Evolutionary conservation across 345 rosid species (phyloP), one percentile per base, ranked within the genome.

Genomic region (Nephelium lappaceum): DNA sequence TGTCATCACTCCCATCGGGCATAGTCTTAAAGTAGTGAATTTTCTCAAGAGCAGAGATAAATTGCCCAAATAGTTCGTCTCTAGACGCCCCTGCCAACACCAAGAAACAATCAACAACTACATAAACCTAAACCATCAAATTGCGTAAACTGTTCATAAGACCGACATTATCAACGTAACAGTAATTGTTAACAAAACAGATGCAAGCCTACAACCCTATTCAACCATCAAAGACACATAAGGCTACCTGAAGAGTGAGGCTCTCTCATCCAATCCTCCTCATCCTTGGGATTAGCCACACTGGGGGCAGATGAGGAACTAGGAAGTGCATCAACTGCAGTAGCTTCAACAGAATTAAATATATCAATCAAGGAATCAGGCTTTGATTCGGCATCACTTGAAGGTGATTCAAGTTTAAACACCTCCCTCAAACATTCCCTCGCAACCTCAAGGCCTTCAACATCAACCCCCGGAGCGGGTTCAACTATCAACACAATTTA

Each of bases 11-110:
- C 66, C 93, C 96, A 49, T 89, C 92, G 67, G 90, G 81, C 47
- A 83, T 77, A 51, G 77, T 58, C 79, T 72, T 88, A 38, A 95
- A 85, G 81, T 85, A 91, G 79, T 86, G 86, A 21, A 83, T 74
- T 84, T 89, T 90, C 86, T 95, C 97, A 69, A 95, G 96, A 45
- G 97, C 98, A 71, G 88, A 88, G 82, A 93, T 82, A 83, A 93
- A 87, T 76, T 91, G 92, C 36, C 92, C 95, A 84, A 91, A 90
- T 23, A 93, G 90, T 77, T 91, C 98, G 74, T 95, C 98, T 83
- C 83, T 90, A 24, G 87, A 89, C 71, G 80, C 77, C 81, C 90
- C 97, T 90, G 95, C 73, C 80, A 21, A 53, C 55, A 76, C 41
- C 38, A n/a, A 71, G 61, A 74, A 63, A 38, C 16, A 71, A 67